A percentile compares a stretch with the other conserved stretches of the same genome.
phyloP scores from a whole-genome alignment of 345 rosid genomes.

The Pugionium cornutum region DNA sequence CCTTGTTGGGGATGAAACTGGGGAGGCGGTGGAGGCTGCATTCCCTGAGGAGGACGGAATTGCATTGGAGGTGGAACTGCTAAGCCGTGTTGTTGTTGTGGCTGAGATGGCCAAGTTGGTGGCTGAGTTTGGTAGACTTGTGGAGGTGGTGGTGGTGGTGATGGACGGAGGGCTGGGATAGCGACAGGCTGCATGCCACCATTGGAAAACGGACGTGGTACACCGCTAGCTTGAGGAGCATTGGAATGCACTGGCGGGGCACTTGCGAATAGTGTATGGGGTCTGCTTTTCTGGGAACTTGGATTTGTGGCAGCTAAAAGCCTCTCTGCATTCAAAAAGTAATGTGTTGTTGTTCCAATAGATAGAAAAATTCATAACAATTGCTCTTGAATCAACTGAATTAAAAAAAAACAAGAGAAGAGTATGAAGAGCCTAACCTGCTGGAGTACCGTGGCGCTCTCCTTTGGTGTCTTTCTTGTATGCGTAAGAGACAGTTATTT shows the following conservation, averaged over 20 bases:
- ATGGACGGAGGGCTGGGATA: slow-evolving; percentile 54
- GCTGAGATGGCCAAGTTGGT: slow-evolving; percentile 73
- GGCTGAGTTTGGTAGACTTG: slow-evolving; percentile 53
- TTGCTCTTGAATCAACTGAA: not conserved
- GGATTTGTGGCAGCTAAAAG: slow-evolving; percentile 97
- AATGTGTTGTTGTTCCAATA: not conserved
- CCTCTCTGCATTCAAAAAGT: slow-evolving; percentile 62
- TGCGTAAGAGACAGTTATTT: slow-evolving; percentile 95
- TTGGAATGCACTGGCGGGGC: slow-evolving; percentile 74
- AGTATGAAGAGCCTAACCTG: slow-evolving; percentile 58
- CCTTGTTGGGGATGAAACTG: slow-evolving; percentile 40
- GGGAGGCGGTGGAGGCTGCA: slow-evolving; percentile 71
- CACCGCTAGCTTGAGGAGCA: slow-evolving; percentile 62
- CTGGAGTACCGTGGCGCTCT: slow-evolving; percentile 97
- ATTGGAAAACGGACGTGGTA: slow-evolving; percentile 72
- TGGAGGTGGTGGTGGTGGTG: slow-evolving; percentile 78
- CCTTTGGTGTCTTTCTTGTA: slow-evolving; percentile 99
- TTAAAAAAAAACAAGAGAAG: not conserved
- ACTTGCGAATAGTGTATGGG: slow-evolving; percentile 90
- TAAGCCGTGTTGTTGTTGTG: slow-evolving; percentile 62
- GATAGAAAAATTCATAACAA: not conserved
- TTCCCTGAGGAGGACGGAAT: slow-evolving; percentile 65
- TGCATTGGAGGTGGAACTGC: slow-evolving; percentile 69
- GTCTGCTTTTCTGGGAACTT: slow-evolving; percentile 75
- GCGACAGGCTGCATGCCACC: slow-evolving; percentile 57